Base-by-base conservation (phyloP, 139 green algal genomes). In the Protoeuglena noctilucae region DNA sequence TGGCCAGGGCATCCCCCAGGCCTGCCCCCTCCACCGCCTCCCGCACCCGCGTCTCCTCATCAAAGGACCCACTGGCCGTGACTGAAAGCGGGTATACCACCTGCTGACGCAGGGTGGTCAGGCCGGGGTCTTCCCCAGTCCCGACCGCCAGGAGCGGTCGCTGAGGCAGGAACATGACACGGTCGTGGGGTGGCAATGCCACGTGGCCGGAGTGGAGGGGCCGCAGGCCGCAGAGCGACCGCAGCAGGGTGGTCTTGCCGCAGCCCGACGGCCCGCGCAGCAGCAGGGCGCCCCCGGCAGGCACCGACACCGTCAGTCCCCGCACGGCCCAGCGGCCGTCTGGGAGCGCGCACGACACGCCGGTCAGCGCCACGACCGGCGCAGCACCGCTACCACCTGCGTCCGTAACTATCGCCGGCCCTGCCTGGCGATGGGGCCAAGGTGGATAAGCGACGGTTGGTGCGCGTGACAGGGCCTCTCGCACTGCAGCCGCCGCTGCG, bases 171-270 rank as follows among this genome's bases (percentile, higher is more conserved):
- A 74, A 67, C 58, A 66, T 56, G 7, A 56, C 58, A 3, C 41
- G 40, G 52, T 43, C 21, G 19, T 17, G 23, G 14, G 1, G 30
- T 25, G 43, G 28, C 6, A 19, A 19, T 48, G 9, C 52, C 18
- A 28, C 28, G n/a, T 24, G 3, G n/a, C n/a, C 52, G 48, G 22
- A 19, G 34, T 48, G 25, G n/a, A 5, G 39, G n/a, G n/a, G 23
- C 9, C 5, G 19, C 41, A 78, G 56, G 2, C 60, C 53, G 3
- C 46, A 34, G 24, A 79, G 58, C 22, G 48, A 52, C 3, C 39
- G 29, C 5, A 79, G 18, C 0, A 79, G 48, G 2, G 69, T 79
- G 48, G 46, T 65, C 60, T 79, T 79, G 47, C 72, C 72, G 27
- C 60, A 67, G 9, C 72, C 72, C 24, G 67, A 75, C 24, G 64